Evolutionary conservation across 805 yeast genomes (phyloP), one percentile per base, ranked within the genome.

Genomic region (Crinitomyces ghanaensis): DNA sequence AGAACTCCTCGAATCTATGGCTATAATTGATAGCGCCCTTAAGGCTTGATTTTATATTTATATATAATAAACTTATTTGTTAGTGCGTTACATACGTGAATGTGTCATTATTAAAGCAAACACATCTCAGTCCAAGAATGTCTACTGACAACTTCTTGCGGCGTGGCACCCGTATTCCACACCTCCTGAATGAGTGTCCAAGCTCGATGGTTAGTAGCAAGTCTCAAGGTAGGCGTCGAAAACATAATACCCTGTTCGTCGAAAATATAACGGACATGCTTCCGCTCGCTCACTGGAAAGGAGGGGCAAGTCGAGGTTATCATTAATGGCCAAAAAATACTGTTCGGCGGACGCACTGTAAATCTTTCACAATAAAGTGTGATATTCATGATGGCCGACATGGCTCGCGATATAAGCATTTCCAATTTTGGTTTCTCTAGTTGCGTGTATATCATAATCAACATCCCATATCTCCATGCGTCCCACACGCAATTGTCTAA

Each of bases 281-380:
- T 13, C 11, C 13, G 9, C 13, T 28, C n/a, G 17, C 5, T 28
- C 11, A n/a, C 21, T 4, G 31, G 31, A 8, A 28, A 28, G 4
- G n/a, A 13, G 9, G 31, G 31, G 21, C 21, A 18, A 5, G 6
- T 15, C n/a, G 19, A 15, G 13, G n/a, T 14, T 13, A 28, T 4
- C 4, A 28, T 14, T 14, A 28, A 23, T 23, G 31, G 31, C 31
- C 31, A 28, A 15, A 28, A 28, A n/a, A 28, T 28, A 17, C 31
- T 28, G 21, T 28, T 28, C 19, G 31, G 31, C 4, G 21, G 17
- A 4, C 31, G 14, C 16, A 28, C 4, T 18, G 22, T n/a, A 8
- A 18, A 8, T 14, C 19, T 28, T 28, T 28, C 31, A 18, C 31
- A 28, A 17, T 28, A 28, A 9, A 17, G n/a, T 4, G 31, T 18